A percentile compares a stretch with the other conserved stretches of the same genome.
These are phyloP conservation scores for Leccinum uliginosum DNA, from an alignment of 768 basidiomycete genomes.

Conservation along the genomic window DNA sequence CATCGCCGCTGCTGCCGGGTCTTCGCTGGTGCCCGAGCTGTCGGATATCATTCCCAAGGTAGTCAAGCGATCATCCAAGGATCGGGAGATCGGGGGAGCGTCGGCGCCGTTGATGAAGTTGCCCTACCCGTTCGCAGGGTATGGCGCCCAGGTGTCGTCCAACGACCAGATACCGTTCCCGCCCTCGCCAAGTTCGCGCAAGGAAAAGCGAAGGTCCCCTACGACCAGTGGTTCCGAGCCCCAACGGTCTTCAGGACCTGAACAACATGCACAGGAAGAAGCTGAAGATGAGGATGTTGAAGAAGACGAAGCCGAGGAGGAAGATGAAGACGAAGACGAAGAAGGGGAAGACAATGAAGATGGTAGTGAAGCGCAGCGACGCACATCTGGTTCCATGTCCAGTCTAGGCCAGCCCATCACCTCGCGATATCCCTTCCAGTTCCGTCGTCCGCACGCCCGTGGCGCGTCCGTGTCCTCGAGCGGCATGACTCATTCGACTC, in stretches of 20 bases:
- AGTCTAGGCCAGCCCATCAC: conserved; percentile 74
- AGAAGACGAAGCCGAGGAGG: not conserved
- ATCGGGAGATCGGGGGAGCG: conserved; percentile 38
- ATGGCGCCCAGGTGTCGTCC: conserved; percentile 57
- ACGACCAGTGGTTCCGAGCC: conserved; percentile 26
- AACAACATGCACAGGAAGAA: conserved; percentile 22
- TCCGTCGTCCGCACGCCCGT: conserved; percentile 43
- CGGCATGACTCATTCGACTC: conserved; percentile 37
- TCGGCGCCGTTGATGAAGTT: conserved; percentile 45
- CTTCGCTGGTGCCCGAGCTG: conserved; percentile 28
- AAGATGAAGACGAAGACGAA: conserved; percentile 43
- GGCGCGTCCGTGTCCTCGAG: conserved; percentile 42
- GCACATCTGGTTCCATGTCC: conserved; percentile 80
- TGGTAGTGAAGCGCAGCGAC: conserved; percentile 52
- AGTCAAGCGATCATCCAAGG: conserved; percentile 43
- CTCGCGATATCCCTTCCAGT: conserved; percentile 68
- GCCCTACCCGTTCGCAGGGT: conserved; percentile 70
- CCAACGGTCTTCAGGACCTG: conserved; percentile 28
- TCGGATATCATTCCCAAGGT: conserved; percentile 43
- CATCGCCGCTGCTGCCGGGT: not conserved
- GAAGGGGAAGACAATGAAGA: conserved; percentile 33
- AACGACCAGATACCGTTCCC: conserved; percentile 73
- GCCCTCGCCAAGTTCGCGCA: conserved; percentile 48
- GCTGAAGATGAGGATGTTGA: conserved; percentile 16
- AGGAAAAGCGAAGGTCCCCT: conserved; percentile 33